Percentiles rank a stretch among this genome's conserved stretches.
Conservation (phyloP, 805 yeast genomes). For the Kazachstania psychrophila region DNA sequence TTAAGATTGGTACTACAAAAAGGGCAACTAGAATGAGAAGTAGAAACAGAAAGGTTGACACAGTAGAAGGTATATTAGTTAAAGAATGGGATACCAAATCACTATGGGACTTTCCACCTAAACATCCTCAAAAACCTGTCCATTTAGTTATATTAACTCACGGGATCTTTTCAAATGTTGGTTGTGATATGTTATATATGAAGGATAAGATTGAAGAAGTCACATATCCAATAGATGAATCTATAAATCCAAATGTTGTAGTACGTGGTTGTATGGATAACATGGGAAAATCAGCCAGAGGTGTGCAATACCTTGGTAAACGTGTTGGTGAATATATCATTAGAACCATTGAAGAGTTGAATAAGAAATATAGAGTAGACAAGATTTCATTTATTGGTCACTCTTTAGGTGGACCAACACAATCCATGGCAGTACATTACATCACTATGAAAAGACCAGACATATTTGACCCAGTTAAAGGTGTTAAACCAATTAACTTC, state of each 20-base stretch:
- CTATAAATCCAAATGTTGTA: constrained; percentile 44
- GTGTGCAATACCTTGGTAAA: constrained; percentile 74
- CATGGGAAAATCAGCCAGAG: constrained; percentile 81
- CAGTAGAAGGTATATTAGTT: constrained; percentile 18
- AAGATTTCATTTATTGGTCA: constrained; percentile 85
- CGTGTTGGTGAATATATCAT: constrained; percentile 65
- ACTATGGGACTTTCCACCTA: constrained; percentile 68
- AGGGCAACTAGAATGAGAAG: constrained; percentile 10
- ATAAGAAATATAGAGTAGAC: constrained; percentile 33
- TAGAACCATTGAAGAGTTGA: constrained; percentile 39
- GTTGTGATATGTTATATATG: constrained; percentile 82
- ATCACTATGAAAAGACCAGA: constrained; percentile 52
- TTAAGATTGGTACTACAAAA: constrained; percentile 45
- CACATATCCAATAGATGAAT: constrained; percentile 11
- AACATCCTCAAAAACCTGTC: constrained; percentile 42
- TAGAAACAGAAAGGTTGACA: constrained; percentile 3
- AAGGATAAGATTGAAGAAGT: constrained; percentile 65
- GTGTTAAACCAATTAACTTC: constrained; percentile 64
- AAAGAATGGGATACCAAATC: constrained; percentile 47
- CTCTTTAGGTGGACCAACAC: constrained; percentile 88
- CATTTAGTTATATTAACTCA: constrained; percentile 85
- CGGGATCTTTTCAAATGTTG: constrained; percentile 82
- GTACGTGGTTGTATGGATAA: constrained; percentile 80
- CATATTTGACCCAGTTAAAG: constrained; percentile 40
- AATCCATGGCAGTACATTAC: constrained; percentile 83